Conservation (phyloP, 768 basidiomycete species). For the Pleurotus platypus region DNA sequence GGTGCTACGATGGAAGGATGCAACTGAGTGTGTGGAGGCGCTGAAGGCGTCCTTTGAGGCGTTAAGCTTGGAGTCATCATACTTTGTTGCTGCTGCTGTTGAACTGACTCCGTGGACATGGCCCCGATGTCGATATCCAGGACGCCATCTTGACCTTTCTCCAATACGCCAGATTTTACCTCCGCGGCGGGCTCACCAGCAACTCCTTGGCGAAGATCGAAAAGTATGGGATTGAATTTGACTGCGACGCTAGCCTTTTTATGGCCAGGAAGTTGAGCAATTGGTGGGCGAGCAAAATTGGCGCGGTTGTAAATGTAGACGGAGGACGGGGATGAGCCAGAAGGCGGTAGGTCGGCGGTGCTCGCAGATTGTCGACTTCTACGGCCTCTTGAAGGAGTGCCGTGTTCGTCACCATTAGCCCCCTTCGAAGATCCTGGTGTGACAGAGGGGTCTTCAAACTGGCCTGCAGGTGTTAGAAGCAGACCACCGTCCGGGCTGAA, state of each 20-base stretch:
- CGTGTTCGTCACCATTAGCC: conserved; percentile 17
- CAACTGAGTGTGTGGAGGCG: conserved; percentile 14
- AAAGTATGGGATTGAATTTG: conserved; percentile 88
- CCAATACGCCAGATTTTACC: conserved; percentile 53
- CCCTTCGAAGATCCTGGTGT: conserved; percentile 23
- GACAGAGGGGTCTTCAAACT: conserved; percentile 90
- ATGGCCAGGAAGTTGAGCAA: conserved; percentile 94
- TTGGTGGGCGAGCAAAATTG: conserved; percentile 88
- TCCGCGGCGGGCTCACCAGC: conserved; percentile 32
- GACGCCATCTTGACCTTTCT: conserved; percentile 59
- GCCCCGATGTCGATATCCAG: conserved; percentile 61
- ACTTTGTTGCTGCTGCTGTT: neutral
- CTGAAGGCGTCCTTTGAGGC: conserved; percentile 29
- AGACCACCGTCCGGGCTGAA: conserved; percentile 96
- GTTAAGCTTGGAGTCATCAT: conserved; percentile 18
- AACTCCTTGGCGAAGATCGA: conserved; percentile 76
- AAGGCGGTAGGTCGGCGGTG: conserved; percentile 30
- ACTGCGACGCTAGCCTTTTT: conserved; percentile 95
- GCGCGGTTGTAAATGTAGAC: conserved; percentile 97
- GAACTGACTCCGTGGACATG: conserved; percentile 9
- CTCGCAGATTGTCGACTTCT: conserved; percentile 47
- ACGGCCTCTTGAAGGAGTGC: conserved; percentile 54
- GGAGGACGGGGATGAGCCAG: conserved; percentile 48
- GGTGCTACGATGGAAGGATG: conserved; percentile 43
- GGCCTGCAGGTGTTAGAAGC: conserved; percentile 92